These are phyloP conservation scores for Terana coerulea DNA, from an alignment of 768 basidiomycete species.

Conservation along the genomic window DNA sequence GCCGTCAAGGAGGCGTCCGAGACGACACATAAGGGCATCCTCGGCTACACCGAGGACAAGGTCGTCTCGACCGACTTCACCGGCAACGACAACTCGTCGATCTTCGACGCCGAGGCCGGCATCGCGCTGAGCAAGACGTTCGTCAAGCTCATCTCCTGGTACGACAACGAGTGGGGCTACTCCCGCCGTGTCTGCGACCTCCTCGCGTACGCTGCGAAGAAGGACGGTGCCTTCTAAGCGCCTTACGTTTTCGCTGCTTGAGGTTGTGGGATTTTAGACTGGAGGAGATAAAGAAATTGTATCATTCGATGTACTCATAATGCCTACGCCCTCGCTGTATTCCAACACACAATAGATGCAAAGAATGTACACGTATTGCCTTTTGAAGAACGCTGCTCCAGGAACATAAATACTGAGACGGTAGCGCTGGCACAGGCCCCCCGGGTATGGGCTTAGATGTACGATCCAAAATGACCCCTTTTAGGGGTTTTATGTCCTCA, in stretches of 20 bases:
- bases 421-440: too few relatives aligned
- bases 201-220: slow-evolving; percentile 72
- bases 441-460: too few relatives aligned
- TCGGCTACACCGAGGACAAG: slow-evolving; percentile 90
- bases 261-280: background rate
- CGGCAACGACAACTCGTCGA: slow-evolving; percentile 73
- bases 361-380: slow-evolving; percentile 8
- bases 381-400: background rate
- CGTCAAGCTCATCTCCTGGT: slow-evolving; percentile 96
- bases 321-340: background rate
- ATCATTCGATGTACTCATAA: slow-evolving; percentile 8
- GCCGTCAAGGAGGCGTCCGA: slow-evolving; percentile 77
- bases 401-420: too few relatives aligned
- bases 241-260: background rate
- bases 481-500: too few relatives aligned
- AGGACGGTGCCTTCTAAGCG: slow-evolving; percentile 44
- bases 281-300: background rate
- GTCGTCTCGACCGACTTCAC: slow-evolving; percentile 95
- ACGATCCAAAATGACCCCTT: too few relatives aligned
- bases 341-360: slow-evolving; percentile 8
- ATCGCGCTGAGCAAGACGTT: slow-evolving; percentile 91
- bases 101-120: slow-evolving; percentile 93
- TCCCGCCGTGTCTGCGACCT: slow-evolving; percentile 91
- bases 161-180: slow-evolving; percentile 96
- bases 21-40: slow-evolving; percentile 64